These are phyloP conservation scores for Ormosia emarginata DNA, from an alignment of 306 rosid genomes.

Conservation along the genomic window DNA sequence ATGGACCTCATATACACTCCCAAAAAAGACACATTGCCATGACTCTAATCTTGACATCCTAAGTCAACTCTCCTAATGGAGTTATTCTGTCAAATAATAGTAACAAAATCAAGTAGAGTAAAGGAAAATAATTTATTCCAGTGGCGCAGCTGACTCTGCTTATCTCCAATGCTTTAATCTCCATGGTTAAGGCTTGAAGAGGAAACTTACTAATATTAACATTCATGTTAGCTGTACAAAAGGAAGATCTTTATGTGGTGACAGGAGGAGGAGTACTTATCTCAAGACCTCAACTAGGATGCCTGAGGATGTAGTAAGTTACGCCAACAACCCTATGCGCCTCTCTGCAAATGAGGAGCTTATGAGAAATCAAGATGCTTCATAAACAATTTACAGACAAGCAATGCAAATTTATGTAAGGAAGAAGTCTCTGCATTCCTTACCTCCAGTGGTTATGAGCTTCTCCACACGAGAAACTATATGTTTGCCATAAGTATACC, in stretches of 20 bases:
- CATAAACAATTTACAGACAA: background rate
- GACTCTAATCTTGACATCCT: constrained; percentile 38
- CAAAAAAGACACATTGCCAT: constrained; percentile 30
- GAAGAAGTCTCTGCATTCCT: constrained; percentile 9
- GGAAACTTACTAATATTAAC: constrained; percentile 39
- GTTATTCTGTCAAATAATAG: constrained; percentile 29
- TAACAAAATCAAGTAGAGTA: constrained; percentile 16
- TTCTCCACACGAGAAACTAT: constrained; percentile 96
- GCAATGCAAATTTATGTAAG: background rate
- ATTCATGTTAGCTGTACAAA: constrained; percentile 74
- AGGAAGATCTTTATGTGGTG: constrained; percentile 38
- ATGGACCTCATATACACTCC: constrained; percentile 43
- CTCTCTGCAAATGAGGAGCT: constrained; percentile 60
- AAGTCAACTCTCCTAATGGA: constrained; percentile 31
- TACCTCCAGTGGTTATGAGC: constrained; percentile 93
- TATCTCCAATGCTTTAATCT: constrained; percentile 57
- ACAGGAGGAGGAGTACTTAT: constrained; percentile 17
- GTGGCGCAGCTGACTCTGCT: constrained; percentile 29
- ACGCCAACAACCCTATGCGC: constrained; percentile 81
- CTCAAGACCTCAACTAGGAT: constrained; percentile 21
- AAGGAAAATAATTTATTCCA: constrained; percentile 33
- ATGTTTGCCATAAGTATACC: constrained; percentile 91
- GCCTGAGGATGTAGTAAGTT: constrained; percentile 39
- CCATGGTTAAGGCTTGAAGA: constrained; percentile 25
- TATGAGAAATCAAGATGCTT: constrained; percentile 8